These are phyloP conservation scores for Didymella keratinophila DNA, from an alignment of 2,329 filamentous ascomycete genomes.

Conservation along the genomic window DNA sequence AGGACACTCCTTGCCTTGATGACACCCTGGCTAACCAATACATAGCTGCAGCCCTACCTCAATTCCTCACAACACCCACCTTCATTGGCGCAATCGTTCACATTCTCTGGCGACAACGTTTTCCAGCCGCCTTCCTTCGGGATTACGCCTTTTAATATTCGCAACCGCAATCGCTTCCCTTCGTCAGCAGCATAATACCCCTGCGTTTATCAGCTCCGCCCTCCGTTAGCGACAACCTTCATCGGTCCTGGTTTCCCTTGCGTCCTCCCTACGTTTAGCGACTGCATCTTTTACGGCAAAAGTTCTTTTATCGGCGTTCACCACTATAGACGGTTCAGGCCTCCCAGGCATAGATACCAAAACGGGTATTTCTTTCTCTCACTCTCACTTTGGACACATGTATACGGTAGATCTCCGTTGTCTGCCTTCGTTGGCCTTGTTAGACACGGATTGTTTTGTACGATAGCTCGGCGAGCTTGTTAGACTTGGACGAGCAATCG, in stretches of 20 bases:
- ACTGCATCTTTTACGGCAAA: constrained; percentile 48
- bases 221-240: constrained; percentile 30
- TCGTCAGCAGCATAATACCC: constrained; percentile 52
- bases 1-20: constrained; percentile 39
- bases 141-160: constrained; percentile 50
- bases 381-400: constrained; percentile 36
- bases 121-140: constrained; percentile 32
- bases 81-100: constrained; percentile 20
- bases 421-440: constrained; percentile 45
- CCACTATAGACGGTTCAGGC: constrained; percentile 50
- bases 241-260: constrained; percentile 27
- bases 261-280: constrained; percentile 41
- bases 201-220: constrained; percentile 33
- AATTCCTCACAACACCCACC: constrained; percentile 26
- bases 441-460: constrained; percentile 44
- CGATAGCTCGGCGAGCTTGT: constrained; percentile 45
- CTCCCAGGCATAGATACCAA: constrained; percentile 52
- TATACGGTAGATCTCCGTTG: constrained; percentile 46
- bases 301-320: constrained; percentile 48
- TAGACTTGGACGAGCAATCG: constrained; percentile 41
- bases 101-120: constrained; percentile 18
- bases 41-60: constrained; percentile 37
- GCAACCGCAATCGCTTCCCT: constrained; percentile 37
- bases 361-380: constrained; percentile 38
- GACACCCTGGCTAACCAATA: constrained; percentile 40